Evolutionary conservation across 176 grass and related monocot genomes (phyloP), one percentile per base, ranked within the genome.

Genomic region (Raddia guianensis): DNA sequence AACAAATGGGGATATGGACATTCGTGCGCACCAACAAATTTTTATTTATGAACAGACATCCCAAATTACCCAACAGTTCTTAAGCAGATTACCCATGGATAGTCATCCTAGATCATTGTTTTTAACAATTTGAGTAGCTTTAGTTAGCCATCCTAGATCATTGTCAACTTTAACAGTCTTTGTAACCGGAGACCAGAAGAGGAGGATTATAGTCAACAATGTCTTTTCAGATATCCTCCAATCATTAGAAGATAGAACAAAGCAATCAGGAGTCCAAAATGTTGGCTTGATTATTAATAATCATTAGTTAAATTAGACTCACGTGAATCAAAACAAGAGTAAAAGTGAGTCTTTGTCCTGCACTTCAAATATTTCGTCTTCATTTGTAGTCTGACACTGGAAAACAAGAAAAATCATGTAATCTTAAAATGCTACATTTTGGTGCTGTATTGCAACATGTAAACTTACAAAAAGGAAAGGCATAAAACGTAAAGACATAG

Each of bases 281-380:
- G 63, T 61, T n/a, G 42, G 64, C 55, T 54, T 74, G 19, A 64
- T 75, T 12, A 82, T 77, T 45, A 75, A 18, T 43, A 61, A 35
- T 18, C 44, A 59, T 15, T 48, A n/a, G 12, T 64, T 34, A 80
- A 79, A 74, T 14, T 44, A 46, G 78, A 87, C 90, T 98, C 91
- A 98, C 95, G 71, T 98, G 95, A 92, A 98, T 98, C 92, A 90
- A 98, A 35, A 92, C 95, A 82, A 95, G 92, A 56, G 95, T 92
- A 62, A 98, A 91, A 82, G 95, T 47, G 92, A 98, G 9, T 81
- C 80, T 68, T 95, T 95, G 74, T 98, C 95, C 91, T 98, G 95
- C 82, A 95, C 86, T 81, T 98, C 92, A 87, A 95, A 98, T 91
- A 98, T 87, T 95, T 98, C 95, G 80, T 98, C 95, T 91, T 98